Percentiles rank a stretch among this genome's conserved stretches.
Conservation (phyloP, 257 asterid genomes). For the Nicotiana paniculata region DNA sequence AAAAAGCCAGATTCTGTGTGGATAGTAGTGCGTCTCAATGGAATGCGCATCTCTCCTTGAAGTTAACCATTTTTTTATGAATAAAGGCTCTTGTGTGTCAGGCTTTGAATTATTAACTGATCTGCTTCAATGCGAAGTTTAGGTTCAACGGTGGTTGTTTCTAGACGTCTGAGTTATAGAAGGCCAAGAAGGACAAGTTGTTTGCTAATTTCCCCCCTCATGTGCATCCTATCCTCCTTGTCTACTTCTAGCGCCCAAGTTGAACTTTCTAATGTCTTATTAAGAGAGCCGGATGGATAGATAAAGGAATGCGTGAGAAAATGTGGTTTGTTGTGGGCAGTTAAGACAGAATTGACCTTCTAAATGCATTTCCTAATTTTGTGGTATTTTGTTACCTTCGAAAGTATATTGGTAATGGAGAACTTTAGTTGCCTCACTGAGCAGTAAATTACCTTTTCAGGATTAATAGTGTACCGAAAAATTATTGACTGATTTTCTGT, state of each 20-base stretch:
- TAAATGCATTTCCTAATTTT: neutral
- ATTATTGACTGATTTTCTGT: neutral
- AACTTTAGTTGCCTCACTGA: neutral
- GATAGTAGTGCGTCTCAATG: neutral
- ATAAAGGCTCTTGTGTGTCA: neutral
- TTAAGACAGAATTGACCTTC: neutral
- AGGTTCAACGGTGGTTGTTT: neutral
- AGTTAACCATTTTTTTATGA: neutral
- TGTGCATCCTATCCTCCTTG: neutral
- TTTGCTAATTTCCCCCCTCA: neutral
- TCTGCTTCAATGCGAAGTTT: neutral
- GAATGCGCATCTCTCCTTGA: neutral
- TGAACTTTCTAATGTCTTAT: neutral
- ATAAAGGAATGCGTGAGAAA: neutral
- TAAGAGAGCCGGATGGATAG: neutral
- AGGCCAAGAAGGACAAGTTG: neutral
- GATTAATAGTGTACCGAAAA: neutral
- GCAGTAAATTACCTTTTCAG: neutral
- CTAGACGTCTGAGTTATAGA: neutral
- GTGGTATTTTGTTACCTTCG: neutral
- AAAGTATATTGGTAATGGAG: neutral
- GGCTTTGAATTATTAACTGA: neutral
- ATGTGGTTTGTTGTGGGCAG: neutral
- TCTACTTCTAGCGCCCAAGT: neutral
- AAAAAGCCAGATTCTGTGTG: neutral